These are phyloP conservation scores for Platanus orientalis DNA, from an alignment of 164 flowering plant species.

Conservation along the genomic window DNA sequence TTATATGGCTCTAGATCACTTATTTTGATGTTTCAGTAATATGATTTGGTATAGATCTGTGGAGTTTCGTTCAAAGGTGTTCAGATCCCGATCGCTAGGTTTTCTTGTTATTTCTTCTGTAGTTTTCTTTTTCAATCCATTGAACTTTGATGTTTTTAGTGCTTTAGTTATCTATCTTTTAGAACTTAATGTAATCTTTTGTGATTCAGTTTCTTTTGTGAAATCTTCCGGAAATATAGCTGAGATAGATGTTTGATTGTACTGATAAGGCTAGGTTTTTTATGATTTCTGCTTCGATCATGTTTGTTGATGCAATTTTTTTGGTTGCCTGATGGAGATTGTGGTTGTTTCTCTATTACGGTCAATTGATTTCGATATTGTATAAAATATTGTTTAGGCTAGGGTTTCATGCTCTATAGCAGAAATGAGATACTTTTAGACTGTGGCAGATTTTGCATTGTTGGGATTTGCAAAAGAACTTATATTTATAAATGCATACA, in stretches of 20 bases:
- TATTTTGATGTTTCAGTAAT: background rate
- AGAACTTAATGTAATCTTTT: no score
- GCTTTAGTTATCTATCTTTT: no score
- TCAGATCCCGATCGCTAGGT: background rate
- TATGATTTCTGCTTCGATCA: background rate
- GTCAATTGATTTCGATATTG: no score
- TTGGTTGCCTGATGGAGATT: background rate
- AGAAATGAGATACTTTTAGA: no score
- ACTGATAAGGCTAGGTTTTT: background rate
- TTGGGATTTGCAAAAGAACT: no score
- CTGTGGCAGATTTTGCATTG: no score
- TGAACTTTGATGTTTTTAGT: no score
- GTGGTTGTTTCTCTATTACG: background rate
- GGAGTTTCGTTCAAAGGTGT: background rate
- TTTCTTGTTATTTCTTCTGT: background rate
- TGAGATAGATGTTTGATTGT: background rate
- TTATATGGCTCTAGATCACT: background rate
- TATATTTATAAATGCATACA: no score
- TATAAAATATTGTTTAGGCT: no score
- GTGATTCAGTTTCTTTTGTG: background rate
- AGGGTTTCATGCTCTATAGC: no score
- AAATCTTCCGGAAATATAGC: background rate
- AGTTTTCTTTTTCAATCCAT: no score
- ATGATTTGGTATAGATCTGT: background rate
- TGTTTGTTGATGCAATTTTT: background rate